A percentile compares a stretch with the other conserved stretches of the same genome.
These are phyloP conservation scores for Rutstroemia sp. DNA, from an alignment of 2,329 filamentous ascomycete genomes.

Conservation along the genomic window DNA sequence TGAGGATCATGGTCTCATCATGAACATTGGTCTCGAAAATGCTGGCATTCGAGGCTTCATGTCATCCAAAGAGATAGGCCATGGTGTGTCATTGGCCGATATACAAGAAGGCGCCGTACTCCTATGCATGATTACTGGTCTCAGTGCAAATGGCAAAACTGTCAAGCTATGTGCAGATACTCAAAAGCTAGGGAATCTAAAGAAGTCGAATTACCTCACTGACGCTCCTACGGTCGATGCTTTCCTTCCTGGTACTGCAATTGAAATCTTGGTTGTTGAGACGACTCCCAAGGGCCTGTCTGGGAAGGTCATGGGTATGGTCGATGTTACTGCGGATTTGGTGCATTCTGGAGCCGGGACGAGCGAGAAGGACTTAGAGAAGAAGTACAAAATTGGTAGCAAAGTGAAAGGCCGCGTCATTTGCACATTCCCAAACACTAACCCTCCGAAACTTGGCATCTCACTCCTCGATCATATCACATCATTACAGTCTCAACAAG, in stretches of 20 bases:
- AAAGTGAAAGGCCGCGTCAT: conserved; percentile 83
- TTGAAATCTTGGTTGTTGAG: conserved; percentile 76
- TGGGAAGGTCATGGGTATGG: conserved; percentile 85
- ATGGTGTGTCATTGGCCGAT: conserved; percentile 53
- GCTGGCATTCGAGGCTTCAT: conserved; percentile 72
- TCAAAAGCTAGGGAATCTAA: conserved; percentile 58
- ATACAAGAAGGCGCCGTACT: conserved; percentile 80
- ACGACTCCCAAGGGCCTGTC: conserved; percentile 66
- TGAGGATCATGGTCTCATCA: conserved; percentile 92
- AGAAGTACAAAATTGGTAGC: conserved; percentile 74
- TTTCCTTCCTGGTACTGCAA: conserved; percentile 86
- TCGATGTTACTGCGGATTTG: conserved; percentile 85
- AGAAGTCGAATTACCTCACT: conserved; percentile 57
- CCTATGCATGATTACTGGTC: conserved; percentile 71
- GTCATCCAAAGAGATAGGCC: conserved; percentile 71
- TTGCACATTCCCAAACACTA: conserved; percentile 74
- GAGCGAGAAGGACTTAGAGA: conserved; percentile 60
- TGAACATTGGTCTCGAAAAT: conserved; percentile 76
- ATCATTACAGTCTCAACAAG: conserved; percentile 43
- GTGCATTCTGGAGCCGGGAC: conserved; percentile 78
- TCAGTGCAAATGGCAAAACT: conserved; percentile 71
- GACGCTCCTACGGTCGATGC: conserved; percentile 82
- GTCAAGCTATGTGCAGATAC: conserved; percentile 76
- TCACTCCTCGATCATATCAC: conserved; percentile 82
- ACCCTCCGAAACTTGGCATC: conserved; percentile 77